Base-by-base conservation (phyloP, 208 protist species). In the Trypanosoma cruzi region DNA sequence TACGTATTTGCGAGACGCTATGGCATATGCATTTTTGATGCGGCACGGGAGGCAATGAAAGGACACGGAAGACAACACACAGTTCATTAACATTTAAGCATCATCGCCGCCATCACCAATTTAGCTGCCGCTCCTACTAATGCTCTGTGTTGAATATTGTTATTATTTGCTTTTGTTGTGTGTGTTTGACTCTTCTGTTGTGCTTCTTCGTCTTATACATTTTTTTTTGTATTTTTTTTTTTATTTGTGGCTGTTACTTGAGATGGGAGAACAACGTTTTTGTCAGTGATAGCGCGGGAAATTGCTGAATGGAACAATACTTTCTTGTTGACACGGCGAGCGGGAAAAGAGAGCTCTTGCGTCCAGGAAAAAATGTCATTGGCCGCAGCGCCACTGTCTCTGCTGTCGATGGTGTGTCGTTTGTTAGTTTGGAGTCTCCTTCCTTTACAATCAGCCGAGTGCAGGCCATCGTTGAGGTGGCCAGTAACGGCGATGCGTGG, bases 401-500 rank as follows among this genome's bases (percentile, higher is more conserved):
- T 0, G 69, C 84, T 7, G 29, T 46, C 13, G 82, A 91, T 37
- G 82, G 81, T 1, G 77, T 86, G 4, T 79, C 76, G 0, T 90
- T 96, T 55, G 82, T 94, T 44, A 79, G 77, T 56, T 62, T 96
- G 16, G 80, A 90, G 34, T 91, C 89, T 0, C 78, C 87, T 3
- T 76, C 67, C 18, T 61, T 71, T 2, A 79, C 88, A 4, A 77
- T 96, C 24, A 96, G 92, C 64, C 80, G 92, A 5, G 77, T 89
- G 73, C 92, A 96, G 59, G 92, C 92, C 0, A 74, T 86, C 22
- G 84, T 96, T 56, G 86, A 93, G 40, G 63, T 96, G 1, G 79
- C 71, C 18, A 44, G 80, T 8, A 96, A 96, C 67, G 89, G 87
- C 0, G 92, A 96, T 58, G 88, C 84, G 32, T 96, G 92, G 89